Evolutionary conservation across 2,329 filamentous ascomycete genomes (phyloP), one percentile per base, ranked within the genome.

Genomic region (Diaporthe destruens): DNA sequence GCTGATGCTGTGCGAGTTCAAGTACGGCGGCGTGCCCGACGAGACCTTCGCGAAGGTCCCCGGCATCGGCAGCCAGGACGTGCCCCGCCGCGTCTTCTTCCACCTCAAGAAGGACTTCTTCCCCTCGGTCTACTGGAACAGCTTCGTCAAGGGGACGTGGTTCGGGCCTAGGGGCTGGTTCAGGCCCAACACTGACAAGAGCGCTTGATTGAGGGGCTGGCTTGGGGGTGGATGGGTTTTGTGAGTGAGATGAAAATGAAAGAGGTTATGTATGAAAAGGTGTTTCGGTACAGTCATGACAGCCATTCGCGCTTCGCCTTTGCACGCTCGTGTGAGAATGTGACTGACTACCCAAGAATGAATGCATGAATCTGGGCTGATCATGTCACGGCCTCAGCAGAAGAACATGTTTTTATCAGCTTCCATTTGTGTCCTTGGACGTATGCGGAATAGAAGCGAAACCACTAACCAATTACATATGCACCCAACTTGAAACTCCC

Each of bases 1-100:
- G 79, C 81, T 86, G 49, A 81, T 86, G 81, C 82, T 86, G 67
- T 83, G 82, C 75, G 84, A 86, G 80, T 86, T 86, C 80, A 85
- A 84, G 79, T 86, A 86, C 71, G 84, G 82, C 42, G 84, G 83
- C 39, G 80, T 82, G 56, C 84, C 84, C 14, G 81, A 84, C 75
- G 84, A 86, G 81, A 85, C 84, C 0, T 86, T 86, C 71, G 79
- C 72, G 57, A 76, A 39, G 61, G 71, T 63, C 23, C 54, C 79
- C 12, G 78, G 78, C 51, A 72, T 80, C 23, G 80, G 80, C 23
- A 81, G 82, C 73, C 84, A 86, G 77, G 81, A 81, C 51, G 77
- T 77, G n/a, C 84, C 84, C 0, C 78, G 77, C 1, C 76, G 80
- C 34, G 74, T 79, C 2, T 85, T 81, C 75, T 85, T 84, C 72